These are phyloP conservation scores for Penicillium sp. DNA, from an alignment of 2,329 filamentous ascomycete species.

Conservation along the genomic window DNA sequence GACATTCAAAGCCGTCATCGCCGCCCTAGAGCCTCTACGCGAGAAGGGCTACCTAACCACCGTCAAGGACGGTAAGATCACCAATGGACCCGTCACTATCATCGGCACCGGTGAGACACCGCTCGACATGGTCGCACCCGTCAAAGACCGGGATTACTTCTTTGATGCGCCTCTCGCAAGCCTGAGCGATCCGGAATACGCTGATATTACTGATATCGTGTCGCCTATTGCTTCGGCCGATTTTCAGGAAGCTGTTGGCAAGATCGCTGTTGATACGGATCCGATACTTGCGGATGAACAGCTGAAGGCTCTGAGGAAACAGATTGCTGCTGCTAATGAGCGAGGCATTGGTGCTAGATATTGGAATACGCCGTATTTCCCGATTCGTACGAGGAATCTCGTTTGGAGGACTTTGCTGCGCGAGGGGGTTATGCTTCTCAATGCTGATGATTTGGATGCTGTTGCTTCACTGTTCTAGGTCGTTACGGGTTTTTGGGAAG, in stretches of 20 bases:
- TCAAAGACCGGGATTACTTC: conserved; percentile 54
- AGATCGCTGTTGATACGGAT: conserved; percentile 38
- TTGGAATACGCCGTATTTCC: conserved; percentile 61
- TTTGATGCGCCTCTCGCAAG: conserved; percentile 55
- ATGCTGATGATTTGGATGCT: conserved; percentile 60
- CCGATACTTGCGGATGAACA: conserved; percentile 39
- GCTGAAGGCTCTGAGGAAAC: conserved; percentile 48
- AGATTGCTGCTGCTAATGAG: conserved; percentile 52
- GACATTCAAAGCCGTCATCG: conserved; percentile 56
- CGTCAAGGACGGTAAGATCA: conserved; percentile 48
- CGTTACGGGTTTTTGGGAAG: neutral
- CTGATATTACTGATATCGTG: conserved; percentile 48
- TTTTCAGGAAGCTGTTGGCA: conserved; percentile 45
- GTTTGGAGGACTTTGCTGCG: conserved; percentile 57
- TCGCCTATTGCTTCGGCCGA: conserved; percentile 54
- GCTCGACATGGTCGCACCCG: conserved; percentile 46
- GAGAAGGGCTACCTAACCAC: conserved; percentile 52
- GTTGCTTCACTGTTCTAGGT: conserved; percentile 40
- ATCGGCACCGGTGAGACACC: conserved; percentile 60
- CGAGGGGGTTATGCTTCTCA: conserved; percentile 59
- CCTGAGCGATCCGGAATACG: conserved; percentile 40
- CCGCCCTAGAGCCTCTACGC: conserved; percentile 56
- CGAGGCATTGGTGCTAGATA: conserved; percentile 60
- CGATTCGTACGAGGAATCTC: conserved; percentile 55
- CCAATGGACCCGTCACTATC: conserved; percentile 54